Percentiles rank a stretch among this genome's conserved stretches.
phyloP scores from a whole-genome alignment of 305 asterid species.

The Fraxinus platypoda region DNA sequence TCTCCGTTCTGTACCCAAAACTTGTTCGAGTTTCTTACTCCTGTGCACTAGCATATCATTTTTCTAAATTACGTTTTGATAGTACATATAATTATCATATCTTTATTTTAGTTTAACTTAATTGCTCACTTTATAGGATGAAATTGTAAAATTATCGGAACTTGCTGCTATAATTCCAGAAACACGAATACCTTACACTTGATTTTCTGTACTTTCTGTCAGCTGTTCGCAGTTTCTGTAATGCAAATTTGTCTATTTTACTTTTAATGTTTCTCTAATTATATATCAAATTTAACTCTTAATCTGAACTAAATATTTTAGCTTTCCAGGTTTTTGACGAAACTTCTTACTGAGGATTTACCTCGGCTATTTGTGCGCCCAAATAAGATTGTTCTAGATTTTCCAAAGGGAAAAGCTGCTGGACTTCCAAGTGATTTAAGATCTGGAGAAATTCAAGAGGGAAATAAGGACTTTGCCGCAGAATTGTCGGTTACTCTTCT shows the following conservation, averaged over 20 bases:
- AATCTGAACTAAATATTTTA: conserved; percentile 15
- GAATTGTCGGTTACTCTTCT: conserved; percentile 89
- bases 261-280: not conserved
- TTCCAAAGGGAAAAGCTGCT: conserved; percentile 78
- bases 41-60: not conserved
- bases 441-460: conserved; percentile 77
- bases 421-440: conserved; percentile 49
- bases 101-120: not conserved
- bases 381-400: conserved; percentile 83
- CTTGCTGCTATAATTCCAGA: not conserved
- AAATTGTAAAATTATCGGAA: not conserved
- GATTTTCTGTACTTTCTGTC: not conserved
- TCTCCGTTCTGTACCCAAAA: not conserved
- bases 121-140: not conserved
- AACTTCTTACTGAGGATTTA: conserved; percentile 91
- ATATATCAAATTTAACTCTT: conserved; percentile 2
- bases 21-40: not conserved
- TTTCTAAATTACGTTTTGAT: not conserved
- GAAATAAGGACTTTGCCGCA: conserved; percentile 75
- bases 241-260: not conserved
- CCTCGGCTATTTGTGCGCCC: conserved; percentile 97
- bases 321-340: conserved; percentile 70
- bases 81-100: not conserved
- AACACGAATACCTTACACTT: not conserved
- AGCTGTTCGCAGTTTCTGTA: not conserved